Conservation (phyloP, 2,329 filamentous ascomycete species). For the Alternaria sp. region DNA sequence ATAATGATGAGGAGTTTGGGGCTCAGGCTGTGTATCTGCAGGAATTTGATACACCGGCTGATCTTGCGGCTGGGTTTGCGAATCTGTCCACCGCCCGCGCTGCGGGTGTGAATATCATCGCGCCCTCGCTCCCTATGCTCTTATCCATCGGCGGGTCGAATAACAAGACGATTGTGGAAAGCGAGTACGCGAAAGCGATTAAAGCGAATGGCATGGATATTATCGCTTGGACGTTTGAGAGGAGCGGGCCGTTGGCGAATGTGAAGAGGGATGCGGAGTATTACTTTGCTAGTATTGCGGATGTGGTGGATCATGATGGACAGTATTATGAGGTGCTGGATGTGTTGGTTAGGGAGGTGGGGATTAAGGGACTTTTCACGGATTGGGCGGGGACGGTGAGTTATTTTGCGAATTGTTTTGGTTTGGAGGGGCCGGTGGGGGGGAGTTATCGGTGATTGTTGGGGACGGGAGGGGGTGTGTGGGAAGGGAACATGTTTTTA, state of each 20-base stretch:
- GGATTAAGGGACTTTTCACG: slow-evolving; percentile 66
- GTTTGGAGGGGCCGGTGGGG: slow-evolving; percentile 28
- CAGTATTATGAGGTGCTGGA: slow-evolving; percentile 68
- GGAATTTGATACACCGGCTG: slow-evolving; percentile 57
- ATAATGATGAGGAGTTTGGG: slow-evolving; percentile 65
- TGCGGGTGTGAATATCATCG: slow-evolving; percentile 65
- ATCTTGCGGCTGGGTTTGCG: slow-evolving; percentile 57
- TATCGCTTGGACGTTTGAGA: slow-evolving; percentile 70
- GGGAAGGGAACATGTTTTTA: too few species aligned
- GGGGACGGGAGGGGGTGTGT: too few species aligned
- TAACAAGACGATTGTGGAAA: slow-evolving; percentile 62
- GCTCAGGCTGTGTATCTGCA: slow-evolving; percentile 68
- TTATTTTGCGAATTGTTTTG: slow-evolving; percentile 73
- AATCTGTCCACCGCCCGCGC: slow-evolving; percentile 61
- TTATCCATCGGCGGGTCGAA: slow-evolving; percentile 55
- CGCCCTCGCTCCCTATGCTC: slow-evolving; percentile 66
- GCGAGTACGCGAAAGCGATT: slow-evolving; percentile 65
- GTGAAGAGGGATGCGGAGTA: slow-evolving; percentile 39
- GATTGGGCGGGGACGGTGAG: slow-evolving; percentile 71
- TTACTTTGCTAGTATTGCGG: slow-evolving; percentile 55
- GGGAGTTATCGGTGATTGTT: slow-evolving; percentile 11
- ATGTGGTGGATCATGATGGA: slow-evolving; percentile 65
- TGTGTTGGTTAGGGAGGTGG: slow-evolving; percentile 65
- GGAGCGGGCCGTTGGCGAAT: slow-evolving; percentile 63
- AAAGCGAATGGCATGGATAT: slow-evolving; percentile 66